A percentile compares a stretch with the other conserved stretches of the same genome.
phyloP scores from a whole-genome alignment of 768 basidiomycete species.

The Amanita exitialis region DNA sequence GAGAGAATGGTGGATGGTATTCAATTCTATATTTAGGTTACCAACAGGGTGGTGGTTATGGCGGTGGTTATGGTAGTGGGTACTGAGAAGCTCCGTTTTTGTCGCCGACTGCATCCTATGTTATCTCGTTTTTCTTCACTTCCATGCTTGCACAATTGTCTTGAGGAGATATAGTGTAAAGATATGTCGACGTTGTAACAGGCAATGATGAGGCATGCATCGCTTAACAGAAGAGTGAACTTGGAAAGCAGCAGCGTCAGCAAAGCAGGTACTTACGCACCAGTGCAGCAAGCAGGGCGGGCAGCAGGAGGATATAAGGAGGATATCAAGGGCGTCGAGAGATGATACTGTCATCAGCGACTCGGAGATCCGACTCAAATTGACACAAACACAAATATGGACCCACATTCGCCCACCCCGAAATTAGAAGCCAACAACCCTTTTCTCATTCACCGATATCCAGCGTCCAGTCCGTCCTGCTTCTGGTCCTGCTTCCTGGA shows the following conservation, averaged over 20 bases:
- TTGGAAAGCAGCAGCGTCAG: too few relatives aligned
- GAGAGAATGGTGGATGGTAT: background rate
- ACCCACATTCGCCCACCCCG: conserved; percentile 17
- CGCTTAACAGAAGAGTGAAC: background rate
- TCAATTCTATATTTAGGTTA: background rate
- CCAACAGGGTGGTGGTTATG: conserved; percentile 11
- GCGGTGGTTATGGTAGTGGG: conserved; percentile 16
- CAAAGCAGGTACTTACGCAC: too few relatives aligned
- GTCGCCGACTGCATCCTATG: background rate
- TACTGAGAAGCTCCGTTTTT: background rate
- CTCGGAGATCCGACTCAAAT: conserved; percentile 3
- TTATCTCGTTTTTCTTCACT: background rate
- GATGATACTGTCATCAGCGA: too few relatives aligned
- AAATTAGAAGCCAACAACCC: conserved; percentile 8
- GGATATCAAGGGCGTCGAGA: background rate
- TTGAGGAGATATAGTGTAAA: conserved; percentile 1
- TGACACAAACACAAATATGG: conserved; percentile 18
- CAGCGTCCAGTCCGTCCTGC: conserved; percentile 1
- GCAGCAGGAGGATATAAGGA: background rate
- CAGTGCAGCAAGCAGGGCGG: background rate
- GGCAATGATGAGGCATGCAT: background rate
- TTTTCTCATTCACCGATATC: conserved; percentile 8
- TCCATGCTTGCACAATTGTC: background rate
- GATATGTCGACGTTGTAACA: background rate
- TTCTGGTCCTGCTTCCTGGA: background rate